Evolutionary conservation across 768 basidiomycete species (phyloP), one percentile per base, ranked within the genome.

Genomic region (Strobilomyces dryophilus): DNA sequence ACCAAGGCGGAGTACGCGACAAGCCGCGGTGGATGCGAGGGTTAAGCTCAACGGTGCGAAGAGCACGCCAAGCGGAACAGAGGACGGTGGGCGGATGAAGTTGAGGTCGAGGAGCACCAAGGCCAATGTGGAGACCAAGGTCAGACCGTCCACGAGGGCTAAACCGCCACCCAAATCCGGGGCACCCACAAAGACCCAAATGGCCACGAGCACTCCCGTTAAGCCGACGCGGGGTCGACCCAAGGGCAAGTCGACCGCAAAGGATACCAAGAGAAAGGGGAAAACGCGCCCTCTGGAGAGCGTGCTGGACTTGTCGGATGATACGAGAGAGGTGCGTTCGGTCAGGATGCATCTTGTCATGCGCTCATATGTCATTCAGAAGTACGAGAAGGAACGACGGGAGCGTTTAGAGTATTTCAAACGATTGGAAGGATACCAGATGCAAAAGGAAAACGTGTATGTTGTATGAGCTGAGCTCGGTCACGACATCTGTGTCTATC

Each of bases 381-480:
- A 66, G 62, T 73, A 73, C 62, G 73, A 75, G 20, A 66, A 64
- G 39, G 77, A 78, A 43, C 76, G 79, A n/a, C 72, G 74, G 52
- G 81, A 72, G 6, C 75, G 80, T 24, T 51, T 80, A 37, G 78
- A 79, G 39, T 83, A 81, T 59, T 82, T 82, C 66, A 74, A 73
- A 53, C 73, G 74, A 39, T 56, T 83, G 27, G 76, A 81, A 18
- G 73, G 71, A 8, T 83, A 81, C 55, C 71, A 77, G 56, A 71
- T 83, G 35, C 76, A 76, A 57, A 79, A 78, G 51, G 82, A 83
- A 61, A 78, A 81, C 47, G 79, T 83, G 36, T 83, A 80, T 64
- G 70, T 83, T 45, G 72, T 83, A 51, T 82, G 71, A 80, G 17
- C 24, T 32, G 21, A 15, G 58, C 49, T 32, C 35, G 47, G 36